Evolutionary conservation across 208 protist species (phyloP).

Genomic region (Trypanosoma theileri): DNA sequence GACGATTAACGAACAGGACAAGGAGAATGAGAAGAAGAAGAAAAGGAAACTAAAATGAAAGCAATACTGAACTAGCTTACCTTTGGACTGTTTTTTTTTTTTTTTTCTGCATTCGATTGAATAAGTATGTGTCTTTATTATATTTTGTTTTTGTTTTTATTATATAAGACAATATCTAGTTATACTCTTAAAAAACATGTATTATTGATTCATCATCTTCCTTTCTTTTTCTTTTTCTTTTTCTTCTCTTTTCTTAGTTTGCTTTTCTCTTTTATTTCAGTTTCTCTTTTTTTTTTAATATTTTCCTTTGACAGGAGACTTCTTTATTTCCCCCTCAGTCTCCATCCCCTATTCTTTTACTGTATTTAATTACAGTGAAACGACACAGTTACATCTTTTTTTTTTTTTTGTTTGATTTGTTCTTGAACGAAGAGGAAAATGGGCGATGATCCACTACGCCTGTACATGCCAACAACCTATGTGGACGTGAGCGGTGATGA

Average conservation of each 20-base stretch:
- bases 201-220: background rate
- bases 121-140: background rate
- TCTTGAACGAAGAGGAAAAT: background rate
- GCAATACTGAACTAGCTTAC: background rate
- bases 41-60: background rate
- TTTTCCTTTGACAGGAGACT: too few relatives aligned
- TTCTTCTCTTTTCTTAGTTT: too few relatives aligned
- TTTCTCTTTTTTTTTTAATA: too few relatives aligned
- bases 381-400: too few relatives aligned
- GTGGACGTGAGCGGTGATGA: background rate
- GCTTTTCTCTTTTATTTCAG: too few relatives aligned
- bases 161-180: background rate
- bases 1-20: constrained; percentile 1
- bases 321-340: too few relatives aligned
- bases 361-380: too few relatives aligned
- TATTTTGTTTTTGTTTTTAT: background rate
- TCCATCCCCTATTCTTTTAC: too few relatives aligned
- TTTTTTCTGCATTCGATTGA: background rate
- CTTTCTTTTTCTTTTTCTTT: background rate
- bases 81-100: too few relatives aligned
- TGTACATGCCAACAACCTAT: background rate
- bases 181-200: background rate
- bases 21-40: background rate
- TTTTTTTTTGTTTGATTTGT: too few relatives aligned
- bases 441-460: background rate